These are phyloP conservation scores for Nannochloropsis granulata DNA, from an alignment of 108 stramenopile genomes.

Conservation along the genomic window DNA sequence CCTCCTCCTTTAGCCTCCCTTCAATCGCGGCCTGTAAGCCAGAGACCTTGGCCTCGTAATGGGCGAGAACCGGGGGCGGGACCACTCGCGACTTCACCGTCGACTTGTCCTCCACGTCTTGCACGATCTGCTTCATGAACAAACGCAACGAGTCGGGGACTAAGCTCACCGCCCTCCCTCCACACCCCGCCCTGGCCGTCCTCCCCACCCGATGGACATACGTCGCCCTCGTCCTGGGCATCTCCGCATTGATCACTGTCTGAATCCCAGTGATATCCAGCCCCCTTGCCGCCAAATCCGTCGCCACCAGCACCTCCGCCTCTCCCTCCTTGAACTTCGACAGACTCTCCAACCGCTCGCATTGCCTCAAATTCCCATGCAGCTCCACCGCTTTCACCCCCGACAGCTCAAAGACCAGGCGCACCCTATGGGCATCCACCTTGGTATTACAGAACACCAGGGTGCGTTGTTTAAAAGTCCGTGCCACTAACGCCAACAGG, in stretches of 20 bases:
- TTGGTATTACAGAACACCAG: slow-evolving; percentile 95
- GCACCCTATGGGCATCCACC: slow-evolving; percentile 65
- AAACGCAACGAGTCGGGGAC: slow-evolving; percentile 44
- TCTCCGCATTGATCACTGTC: slow-evolving; percentile 91
- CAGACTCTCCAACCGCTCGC: slow-evolving; percentile 66
- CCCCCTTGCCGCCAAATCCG: slow-evolving; percentile 93
- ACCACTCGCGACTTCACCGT: slow-evolving; percentile 19
- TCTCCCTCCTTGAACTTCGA: slow-evolving; percentile 64
- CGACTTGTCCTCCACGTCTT: slow-evolving; percentile 5
- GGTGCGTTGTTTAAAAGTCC: slow-evolving; percentile 57
- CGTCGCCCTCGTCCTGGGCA: slow-evolving; percentile 76
- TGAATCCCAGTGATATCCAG: slow-evolving; percentile 77
- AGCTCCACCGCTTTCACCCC: slow-evolving; percentile 55
- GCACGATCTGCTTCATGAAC: slow-evolving; percentile 23
- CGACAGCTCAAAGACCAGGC: slow-evolving; percentile 43
- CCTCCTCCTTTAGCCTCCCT: slow-evolving; percentile 30
- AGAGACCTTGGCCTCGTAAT: slow-evolving; percentile 8
- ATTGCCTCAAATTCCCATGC: slow-evolving; percentile 80
- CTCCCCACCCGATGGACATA: slow-evolving; percentile 95
- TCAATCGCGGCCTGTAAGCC: slow-evolving; percentile 27
- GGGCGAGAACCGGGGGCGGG: slow-evolving; percentile 2
- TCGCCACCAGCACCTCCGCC: slow-evolving; percentile 77
- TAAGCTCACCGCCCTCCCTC: slow-evolving; percentile 75
- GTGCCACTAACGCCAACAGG: slow-evolving; percentile 59
- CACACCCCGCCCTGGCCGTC: slow-evolving; percentile 87